phyloP scores from a whole-genome alignment of 2,329 filamentous ascomycete genomes.

The Ilyonectria destructans region DNA sequence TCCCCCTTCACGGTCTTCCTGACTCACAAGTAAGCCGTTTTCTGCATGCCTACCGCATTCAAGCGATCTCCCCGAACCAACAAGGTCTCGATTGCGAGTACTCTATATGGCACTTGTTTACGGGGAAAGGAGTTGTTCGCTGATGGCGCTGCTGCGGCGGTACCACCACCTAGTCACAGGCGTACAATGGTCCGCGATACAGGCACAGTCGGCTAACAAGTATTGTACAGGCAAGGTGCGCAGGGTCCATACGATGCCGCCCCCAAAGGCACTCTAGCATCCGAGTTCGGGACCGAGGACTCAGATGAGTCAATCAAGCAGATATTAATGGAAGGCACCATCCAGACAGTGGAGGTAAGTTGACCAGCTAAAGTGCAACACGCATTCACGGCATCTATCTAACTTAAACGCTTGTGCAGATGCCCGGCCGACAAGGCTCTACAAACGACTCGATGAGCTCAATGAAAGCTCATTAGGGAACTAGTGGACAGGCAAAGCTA shows the following conservation, averaged over 20 bases:
- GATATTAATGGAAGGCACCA: constrained; percentile 83
- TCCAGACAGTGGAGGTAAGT: constrained; percentile 74
- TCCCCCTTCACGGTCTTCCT: no score
- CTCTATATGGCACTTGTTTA: no score
- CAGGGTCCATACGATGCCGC: constrained; percentile 85
- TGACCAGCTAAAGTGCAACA: not conserved
- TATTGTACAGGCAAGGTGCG: no score
- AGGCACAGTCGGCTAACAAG: no score
- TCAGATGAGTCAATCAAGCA: constrained; percentile 86
- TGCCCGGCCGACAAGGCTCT: constrained; percentile 66
- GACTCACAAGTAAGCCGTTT: no score
- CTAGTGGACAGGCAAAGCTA: constrained; percentile 9
- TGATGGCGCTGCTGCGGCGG: no score
- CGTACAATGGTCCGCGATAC: no score
- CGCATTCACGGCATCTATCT: constrained; percentile 11
- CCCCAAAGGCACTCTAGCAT: constrained; percentile 81
- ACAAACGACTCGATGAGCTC: constrained; percentile 68
- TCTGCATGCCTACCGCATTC: no score
- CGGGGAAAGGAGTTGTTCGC: no score
- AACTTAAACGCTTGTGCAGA: constrained; percentile 54
- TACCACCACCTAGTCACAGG: no score
- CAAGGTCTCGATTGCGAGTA: no score
- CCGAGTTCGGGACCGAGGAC: constrained; percentile 87
- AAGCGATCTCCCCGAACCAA: no score
- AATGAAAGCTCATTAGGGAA: constrained; percentile 59